Evolutionary conservation across 768 basidiomycete genomes (phyloP), one percentile per base, ranked within the genome.

Genomic region (Tulasnella sp.): DNA sequence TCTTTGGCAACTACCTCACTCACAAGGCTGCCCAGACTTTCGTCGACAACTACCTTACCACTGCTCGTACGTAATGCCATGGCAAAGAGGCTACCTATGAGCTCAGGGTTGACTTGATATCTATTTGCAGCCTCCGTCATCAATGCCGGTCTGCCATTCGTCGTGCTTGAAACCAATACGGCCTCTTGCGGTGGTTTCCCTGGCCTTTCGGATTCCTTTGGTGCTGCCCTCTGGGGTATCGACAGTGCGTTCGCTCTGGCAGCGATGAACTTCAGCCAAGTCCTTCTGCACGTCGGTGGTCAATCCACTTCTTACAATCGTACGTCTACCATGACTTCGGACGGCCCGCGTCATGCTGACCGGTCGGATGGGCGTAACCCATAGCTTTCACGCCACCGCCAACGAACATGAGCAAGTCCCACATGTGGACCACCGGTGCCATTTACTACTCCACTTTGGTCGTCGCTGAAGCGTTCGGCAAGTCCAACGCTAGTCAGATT

Each of bases 131-230:
- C 82, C 0, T 84, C 84, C 44, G 82, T 84, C 2, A 87, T 88
- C 80, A 32, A 37, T 40, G 80, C 81, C 29, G 82, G 83, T n/a
- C 84, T 83, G 77, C 86, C 86, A 26, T 83, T 91, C 44, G 80
- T 91, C 74, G 91, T 92, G 90, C 87, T 92, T 80, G 91, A 93
- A 83, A 91, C 90, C 16, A 92, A 88, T 80, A 86, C 87, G 10
- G 88, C 88, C 0, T 86, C 85, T 70, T 89, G 89, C 82, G 88
- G 87, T 78, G 89, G 88, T n/a, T 88, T 88, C 81, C 82, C 86
- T 20, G 88, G 88, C 5, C 80, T 90, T 76, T 86, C 85, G 51
- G 87, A 89, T 80, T 85, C 84, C 51, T 89, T 89, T 75, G 87
- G 86, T 3, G 86, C 86, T 2, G 85, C 87, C 23, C 83, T 89